These are phyloP conservation scores for Rhodotorula sp. DNA, from an alignment of 1,284 basidiomycete genomes.

Conservation along the genomic window DNA sequence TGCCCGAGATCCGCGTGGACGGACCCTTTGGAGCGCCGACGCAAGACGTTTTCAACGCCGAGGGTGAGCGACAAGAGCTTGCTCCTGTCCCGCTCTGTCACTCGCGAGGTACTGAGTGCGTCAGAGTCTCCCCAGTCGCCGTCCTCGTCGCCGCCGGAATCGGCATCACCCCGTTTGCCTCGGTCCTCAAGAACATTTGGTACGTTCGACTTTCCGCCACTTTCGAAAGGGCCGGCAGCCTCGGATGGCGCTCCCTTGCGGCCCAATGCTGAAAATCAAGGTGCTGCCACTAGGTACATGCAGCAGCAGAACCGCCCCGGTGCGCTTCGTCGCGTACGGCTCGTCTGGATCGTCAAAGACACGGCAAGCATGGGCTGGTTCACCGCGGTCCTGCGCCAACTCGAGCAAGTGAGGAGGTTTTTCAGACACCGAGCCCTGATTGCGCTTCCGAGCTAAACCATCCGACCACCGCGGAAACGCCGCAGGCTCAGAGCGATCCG, in stretches of 20 bases:
- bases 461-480: not conserved
- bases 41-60: conserved; percentile 79
- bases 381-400: conserved; percentile 75
- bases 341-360: conserved; percentile 65
- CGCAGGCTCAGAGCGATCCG: conserved; percentile 50
- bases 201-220: conserved; percentile 14
- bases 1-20: conserved; percentile 76
- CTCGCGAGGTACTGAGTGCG: no score
- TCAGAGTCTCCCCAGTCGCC: conserved; percentile 56
- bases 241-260: no score
- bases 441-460: no score
- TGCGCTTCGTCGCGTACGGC: conserved; percentile 76
- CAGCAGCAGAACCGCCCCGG: conserved; percentile 72
- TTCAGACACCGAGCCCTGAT: rapidly evolving
- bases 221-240: no score
- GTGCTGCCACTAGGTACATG: conserved; percentile 56
- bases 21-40: conserved; percentile 67
- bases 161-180: conserved; percentile 79
- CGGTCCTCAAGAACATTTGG: conserved; percentile 89
- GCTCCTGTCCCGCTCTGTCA: no score
- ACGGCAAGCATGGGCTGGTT: conserved; percentile 85
- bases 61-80: conserved; percentile 47
- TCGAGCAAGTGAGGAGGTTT: conserved; percentile 72
- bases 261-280: no score
- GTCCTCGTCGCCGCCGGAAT: conserved; percentile 85